Evolutionary conservation across 1,284 basidiomycete genomes (phyloP), one percentile per base, ranked within the genome.

Genomic region (Cystobasidium slooffiae): DNA sequence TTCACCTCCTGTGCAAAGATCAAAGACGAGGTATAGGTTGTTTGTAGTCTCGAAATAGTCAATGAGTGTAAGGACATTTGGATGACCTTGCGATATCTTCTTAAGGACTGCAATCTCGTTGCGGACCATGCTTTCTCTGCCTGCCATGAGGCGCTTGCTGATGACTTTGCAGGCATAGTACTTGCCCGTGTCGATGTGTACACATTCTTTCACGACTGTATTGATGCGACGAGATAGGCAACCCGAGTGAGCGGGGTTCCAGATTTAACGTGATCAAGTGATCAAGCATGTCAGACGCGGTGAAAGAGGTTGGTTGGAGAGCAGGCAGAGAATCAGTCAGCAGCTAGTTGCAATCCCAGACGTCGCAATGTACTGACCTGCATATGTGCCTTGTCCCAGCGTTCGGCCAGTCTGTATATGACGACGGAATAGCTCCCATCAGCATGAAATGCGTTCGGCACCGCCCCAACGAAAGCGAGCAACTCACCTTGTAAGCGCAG

Each of bases 61-160:
- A 72, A 78, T 78, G 3, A 81, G 79, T 31, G 83, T 84, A 55
- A 84, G 83, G 74, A 83, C 82, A 83, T 96, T 95, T 31, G 82
- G 83, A 83, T 98, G 89, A 7, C 94, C 93, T 75, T 91, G 94
- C 14, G 96, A 98, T 62, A 98, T 90, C 78, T 89, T 88, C 85
- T 99, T 99, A 80, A 99, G 86, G 6, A 98, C 94, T 6, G 91
- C 88, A 79, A 99, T 99, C 84, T 99, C 96, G 80, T 99, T 99
- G 70, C 84, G 75, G 37, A 85, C 85, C 84, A 87, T 86, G 73
- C 85, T 83, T 75, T 85, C 85, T 49, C 85, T 79, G 12, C 85
- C 85, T 39, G 83, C 92, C 93, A 99, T 96, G 79, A 99, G 89
- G 82, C 95, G 93, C 87, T 98, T 99, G 88, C 96, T 86, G 79